phyloP scores from a whole-genome alignment of 768 basidiomycete genomes.

The Tylopilus rubrobrunneus region DNA sequence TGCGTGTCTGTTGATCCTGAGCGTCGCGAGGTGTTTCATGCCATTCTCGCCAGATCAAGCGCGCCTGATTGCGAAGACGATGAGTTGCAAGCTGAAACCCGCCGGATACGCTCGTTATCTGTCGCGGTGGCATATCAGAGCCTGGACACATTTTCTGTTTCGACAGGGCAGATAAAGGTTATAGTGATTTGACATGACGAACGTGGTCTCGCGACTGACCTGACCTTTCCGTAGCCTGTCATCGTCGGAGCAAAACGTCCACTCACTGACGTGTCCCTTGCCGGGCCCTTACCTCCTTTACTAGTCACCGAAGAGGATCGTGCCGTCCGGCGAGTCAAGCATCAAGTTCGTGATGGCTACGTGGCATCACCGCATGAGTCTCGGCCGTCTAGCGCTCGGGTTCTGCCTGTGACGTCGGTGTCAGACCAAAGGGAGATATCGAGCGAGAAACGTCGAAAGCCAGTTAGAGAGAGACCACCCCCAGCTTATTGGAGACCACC shows the following conservation, averaged over 20 bases:
- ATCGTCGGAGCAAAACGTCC: constrained; percentile 10
- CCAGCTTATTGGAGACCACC: constrained; percentile 31
- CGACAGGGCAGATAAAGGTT: constrained; percentile 22
- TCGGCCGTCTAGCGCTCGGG: constrained; percentile 6
- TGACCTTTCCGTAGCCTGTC: constrained; percentile 8
- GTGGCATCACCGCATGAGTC: constrained; percentile 24
- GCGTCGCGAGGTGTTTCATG: neutral
- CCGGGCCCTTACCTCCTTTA: constrained; percentile 13
- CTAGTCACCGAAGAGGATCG: constrained; percentile 24
- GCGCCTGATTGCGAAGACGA: constrained; percentile 51
- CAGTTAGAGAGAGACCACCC: constrained; percentile 12
- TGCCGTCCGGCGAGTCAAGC: neutral
- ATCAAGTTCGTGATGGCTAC: neutral
- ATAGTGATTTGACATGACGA: neutral
- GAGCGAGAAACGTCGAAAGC: constrained; percentile 10
- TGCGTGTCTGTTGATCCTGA: constrained; percentile 20
- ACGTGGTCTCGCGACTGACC: neutral
- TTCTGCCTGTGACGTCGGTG: constrained; percentile 17
- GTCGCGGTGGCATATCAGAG: constrained; percentile 38
- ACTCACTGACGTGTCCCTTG: neutral
- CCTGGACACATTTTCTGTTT: constrained; percentile 20
- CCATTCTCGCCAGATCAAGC: constrained; percentile 33
- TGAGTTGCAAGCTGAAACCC: constrained; percentile 38
- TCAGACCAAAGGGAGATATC: neutral
- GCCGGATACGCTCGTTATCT: constrained; percentile 36